Evolutionary conservation across 2,329 filamentous ascomycete genomes (phyloP).

Genomic region (Achaetomium macrosporum): DNA sequence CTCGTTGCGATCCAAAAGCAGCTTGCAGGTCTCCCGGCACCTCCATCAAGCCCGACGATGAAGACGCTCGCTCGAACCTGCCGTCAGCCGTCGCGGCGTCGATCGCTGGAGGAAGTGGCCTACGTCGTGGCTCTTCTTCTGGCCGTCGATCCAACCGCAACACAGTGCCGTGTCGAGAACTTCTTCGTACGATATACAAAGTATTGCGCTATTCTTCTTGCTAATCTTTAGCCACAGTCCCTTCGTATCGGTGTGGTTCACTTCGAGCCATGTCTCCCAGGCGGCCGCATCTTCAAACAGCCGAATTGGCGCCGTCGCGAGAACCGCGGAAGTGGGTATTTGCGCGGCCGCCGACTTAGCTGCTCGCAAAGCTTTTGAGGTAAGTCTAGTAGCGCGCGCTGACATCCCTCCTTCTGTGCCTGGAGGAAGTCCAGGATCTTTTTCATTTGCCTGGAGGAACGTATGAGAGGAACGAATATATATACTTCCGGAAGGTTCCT

Average conservation of each 20-base stretch:
- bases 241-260: constrained; percentile 28
- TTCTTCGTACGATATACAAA: constrained; percentile 43
- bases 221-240: constrained; percentile 45
- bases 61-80: constrained; percentile 53
- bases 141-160: constrained; percentile 59
- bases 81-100: constrained; percentile 55
- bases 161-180: constrained; percentile 54
- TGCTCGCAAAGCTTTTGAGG: background rate
- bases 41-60: constrained; percentile 40
- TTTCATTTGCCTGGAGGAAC: too few species aligned
- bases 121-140: constrained; percentile 41
- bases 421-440: too few species aligned
- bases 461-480: too few species aligned
- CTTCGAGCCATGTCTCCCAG: constrained; percentile 37
- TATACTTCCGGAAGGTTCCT: too few species aligned
- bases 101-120: constrained; percentile 50
- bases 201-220: constrained; percentile 40
- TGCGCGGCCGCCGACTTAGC: background rate
- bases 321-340: background rate
- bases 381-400: background rate
- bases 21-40: constrained; percentile 45
- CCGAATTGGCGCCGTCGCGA: constrained; percentile 17
- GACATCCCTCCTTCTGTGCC: background rate
- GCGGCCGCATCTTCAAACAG: constrained; percentile 28
- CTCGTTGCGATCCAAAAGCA: constrained; percentile 34